Base-by-base conservation (phyloP, 2,329 filamentous ascomycete genomes). In the Colletotrichum sp. region DNA sequence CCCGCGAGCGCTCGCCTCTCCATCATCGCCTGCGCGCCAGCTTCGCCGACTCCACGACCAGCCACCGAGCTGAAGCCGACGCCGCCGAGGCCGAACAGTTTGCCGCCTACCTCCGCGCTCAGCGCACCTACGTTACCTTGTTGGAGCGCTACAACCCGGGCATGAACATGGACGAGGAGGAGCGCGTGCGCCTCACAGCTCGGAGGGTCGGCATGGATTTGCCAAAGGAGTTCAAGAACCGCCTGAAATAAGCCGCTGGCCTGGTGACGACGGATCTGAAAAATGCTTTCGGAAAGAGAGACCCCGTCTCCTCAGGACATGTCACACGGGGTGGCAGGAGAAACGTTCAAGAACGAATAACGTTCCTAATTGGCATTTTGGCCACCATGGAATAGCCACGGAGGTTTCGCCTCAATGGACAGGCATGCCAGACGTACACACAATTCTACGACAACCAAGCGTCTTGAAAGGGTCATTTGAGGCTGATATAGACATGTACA, bases 131-230 rank as follows among this genome's bases (percentile, higher is more conserved):
- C 84, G 90, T 92, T 30, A 93, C 92, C 18, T 87, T 99, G 59
- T 84, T 99, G 49, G 96, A 98, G 86, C 90, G 96, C 80, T 99
- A 99, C 86, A 99, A 99, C 84, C 96, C 96, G 0, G 96, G 96
- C 21, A 95, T 98, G 92, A 91, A 92, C 79, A 95, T 98, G 93
- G 92, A 94, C 79, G 93, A 93, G 83, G 93, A 98, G 85, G 96
- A 99, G 87, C 90, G 95, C 76, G 93, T 98, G 57, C 88, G 95
- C 74, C 87, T 98, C 87, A 94, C 95, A 70, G 97, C 97, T 10
- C 89, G 95, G 85, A 92, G 95, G 82, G 96, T 99, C 55, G 97
- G 96, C 21, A 95, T 98, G 94, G 91, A 98, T 85, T 83, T 99
- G 85, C 96, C 96, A 1, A 84, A 91, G 36, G 92, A 95, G 85